A percentile compares a stretch with the other conserved stretches of the same genome.
Conservation (phyloP, 2,329 filamentous ascomycete genomes). For the Truncatella angustata region DNA sequence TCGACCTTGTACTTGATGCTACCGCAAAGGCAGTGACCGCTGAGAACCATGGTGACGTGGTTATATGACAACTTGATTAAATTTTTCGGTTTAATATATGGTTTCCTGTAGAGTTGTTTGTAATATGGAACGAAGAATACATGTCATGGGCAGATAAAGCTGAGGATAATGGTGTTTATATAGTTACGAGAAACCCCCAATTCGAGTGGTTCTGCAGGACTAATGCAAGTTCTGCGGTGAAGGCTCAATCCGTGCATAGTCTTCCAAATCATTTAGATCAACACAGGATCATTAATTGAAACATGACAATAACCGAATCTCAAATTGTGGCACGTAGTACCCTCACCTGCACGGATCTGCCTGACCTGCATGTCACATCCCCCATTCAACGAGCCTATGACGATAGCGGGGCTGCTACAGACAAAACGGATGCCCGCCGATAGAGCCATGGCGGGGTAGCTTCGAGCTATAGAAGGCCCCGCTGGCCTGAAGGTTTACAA, state of each 20-base stretch:
- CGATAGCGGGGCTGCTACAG: slow-evolving; percentile 4
- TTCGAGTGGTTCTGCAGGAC: neutral
- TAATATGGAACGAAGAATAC: no score
- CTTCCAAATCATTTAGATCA: neutral
- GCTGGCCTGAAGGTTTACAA: neutral
- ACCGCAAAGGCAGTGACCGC: slow-evolving; percentile 70
- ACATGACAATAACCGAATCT: neutral
- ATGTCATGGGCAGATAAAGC: neutral
- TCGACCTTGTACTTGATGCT: slow-evolving; percentile 65
- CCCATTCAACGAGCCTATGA: neutral
- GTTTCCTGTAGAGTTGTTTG: no score
- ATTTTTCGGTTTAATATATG: neutral
- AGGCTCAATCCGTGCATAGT: neutral
- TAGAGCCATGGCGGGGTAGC: slow-evolving; percentile 6
- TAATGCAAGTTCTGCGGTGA: neutral
- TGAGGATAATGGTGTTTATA: neutral
- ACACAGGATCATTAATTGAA: neutral
- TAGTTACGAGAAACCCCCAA: neutral
- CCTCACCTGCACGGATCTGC: neutral
- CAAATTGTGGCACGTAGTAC: neutral
- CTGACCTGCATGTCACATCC: neutral
- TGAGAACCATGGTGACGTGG: slow-evolving; percentile 56
- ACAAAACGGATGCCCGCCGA: neutral
- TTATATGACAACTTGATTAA: neutral
- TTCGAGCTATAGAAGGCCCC: neutral